Evolutionary conservation across 768 basidiomycete species (phyloP).

Genomic region (Multifurca ochricompacta): DNA sequence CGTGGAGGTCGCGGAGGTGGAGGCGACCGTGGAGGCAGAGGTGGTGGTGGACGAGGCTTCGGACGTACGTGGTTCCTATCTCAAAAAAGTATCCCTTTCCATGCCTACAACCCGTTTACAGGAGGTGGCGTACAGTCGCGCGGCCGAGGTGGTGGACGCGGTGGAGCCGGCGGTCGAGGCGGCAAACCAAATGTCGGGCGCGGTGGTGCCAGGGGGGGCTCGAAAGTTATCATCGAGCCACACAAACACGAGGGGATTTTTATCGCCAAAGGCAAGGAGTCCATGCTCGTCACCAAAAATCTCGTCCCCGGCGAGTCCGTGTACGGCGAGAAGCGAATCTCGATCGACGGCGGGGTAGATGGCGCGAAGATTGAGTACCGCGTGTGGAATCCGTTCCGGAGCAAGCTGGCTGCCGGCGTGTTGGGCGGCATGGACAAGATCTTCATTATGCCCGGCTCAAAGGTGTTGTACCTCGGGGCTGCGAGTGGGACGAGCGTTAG

Average conservation of each 20-base stretch:
- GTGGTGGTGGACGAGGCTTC: slow-evolving; percentile 24
- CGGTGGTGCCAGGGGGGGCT: slow-evolving; percentile 73
- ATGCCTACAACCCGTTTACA: neutral
- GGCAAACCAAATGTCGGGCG: slow-evolving; percentile 67
- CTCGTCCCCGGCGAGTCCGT: slow-evolving; percentile 96
- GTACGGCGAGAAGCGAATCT: slow-evolving; percentile 97
- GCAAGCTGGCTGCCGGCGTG: slow-evolving; percentile 94
- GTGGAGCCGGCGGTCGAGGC: slow-evolving; percentile 38
- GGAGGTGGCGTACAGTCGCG: slow-evolving; percentile 26
- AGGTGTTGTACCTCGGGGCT: slow-evolving; percentile 96
- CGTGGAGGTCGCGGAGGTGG: slow-evolving; percentile 29
- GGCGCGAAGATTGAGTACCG: slow-evolving; percentile 92
- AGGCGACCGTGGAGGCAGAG: slow-evolving; percentile 31
- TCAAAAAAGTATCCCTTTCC: neutral
- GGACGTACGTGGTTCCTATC: slow-evolving; percentile 16
- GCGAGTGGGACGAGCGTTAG: slow-evolving; percentile 97
- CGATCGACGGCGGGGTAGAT: slow-evolving; percentile 66
- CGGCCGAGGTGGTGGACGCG: slow-evolving; percentile 30
- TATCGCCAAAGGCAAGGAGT: slow-evolving; percentile 96
- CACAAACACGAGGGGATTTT: slow-evolving; percentile 94
- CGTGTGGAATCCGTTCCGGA: slow-evolving; percentile 99
- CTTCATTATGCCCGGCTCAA: slow-evolving; percentile 86
- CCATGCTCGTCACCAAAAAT: slow-evolving; percentile 95
- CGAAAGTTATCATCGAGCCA: slow-evolving; percentile 88
- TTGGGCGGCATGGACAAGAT: slow-evolving; percentile 92